Evolutionary conservation across 2,329 filamentous ascomycete species (phyloP).

Genomic region (Scopulariopsis brevicaulis): DNA sequence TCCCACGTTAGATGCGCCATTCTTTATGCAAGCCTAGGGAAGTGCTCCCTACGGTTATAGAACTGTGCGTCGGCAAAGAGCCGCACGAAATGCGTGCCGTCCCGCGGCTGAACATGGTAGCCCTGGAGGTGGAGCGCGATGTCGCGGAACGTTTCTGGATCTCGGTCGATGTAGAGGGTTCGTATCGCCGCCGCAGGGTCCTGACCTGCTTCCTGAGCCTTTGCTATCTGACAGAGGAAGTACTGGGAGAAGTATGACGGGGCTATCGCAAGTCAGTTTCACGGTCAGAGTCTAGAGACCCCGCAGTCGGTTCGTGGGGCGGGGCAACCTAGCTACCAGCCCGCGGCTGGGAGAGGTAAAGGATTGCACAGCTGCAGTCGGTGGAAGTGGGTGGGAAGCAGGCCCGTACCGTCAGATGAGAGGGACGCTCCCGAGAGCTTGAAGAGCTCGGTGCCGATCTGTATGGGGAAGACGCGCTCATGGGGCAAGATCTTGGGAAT

Average conservation of each 20-base stretch:
- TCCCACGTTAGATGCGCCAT: constrained; percentile 4
- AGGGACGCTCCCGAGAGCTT: constrained; percentile 63
- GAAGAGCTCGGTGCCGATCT: constrained; percentile 62
- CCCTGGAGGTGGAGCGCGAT: constrained; percentile 87
- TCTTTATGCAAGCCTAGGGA: neutral
- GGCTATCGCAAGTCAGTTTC: constrained; percentile 36
- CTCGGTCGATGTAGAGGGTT: constrained; percentile 90
- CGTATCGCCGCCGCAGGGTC: constrained; percentile 40
- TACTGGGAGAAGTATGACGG: constrained; percentile 95
- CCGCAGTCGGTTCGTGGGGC: neutral
- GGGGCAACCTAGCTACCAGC: neutral
- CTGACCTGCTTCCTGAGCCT: constrained; percentile 47
- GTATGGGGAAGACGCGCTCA: constrained; percentile 63
- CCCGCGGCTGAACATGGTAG: constrained; percentile 73
- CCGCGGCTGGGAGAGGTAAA: neutral
- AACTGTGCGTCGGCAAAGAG: constrained; percentile 93
- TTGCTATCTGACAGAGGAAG: constrained; percentile 71
- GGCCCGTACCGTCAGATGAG: constrained; percentile 55
- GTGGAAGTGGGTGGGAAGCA: neutral
- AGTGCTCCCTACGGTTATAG: constrained; percentile 55
- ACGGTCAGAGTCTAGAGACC: neutral
- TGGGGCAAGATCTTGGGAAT: constrained; percentile 53
- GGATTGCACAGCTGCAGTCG: neutral
- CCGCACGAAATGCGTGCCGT: constrained; percentile 81
- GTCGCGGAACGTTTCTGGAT: constrained; percentile 78